Percentiles rank a stretch among this genome's conserved stretches.
These are phyloP conservation scores for Quercus robur DNA, from an alignment of 306 rosid species.

Conservation along the genomic window DNA sequence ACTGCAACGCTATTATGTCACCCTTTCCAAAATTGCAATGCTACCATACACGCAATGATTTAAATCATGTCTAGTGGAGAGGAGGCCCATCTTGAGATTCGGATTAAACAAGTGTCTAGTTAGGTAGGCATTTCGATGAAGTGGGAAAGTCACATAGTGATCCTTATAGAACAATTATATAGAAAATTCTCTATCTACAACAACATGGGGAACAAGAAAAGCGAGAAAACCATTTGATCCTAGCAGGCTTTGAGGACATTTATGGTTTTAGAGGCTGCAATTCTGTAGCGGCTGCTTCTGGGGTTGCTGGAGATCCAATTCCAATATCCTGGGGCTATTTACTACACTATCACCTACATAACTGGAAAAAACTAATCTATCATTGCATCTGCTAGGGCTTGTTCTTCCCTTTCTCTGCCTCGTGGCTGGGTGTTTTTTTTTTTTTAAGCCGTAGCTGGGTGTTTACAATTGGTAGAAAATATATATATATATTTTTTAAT, in stretches of 20 bases:
- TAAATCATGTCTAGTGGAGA: background rate
- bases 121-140: too few species aligned
- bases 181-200: constrained; percentile 16
- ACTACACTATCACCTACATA: constrained; percentile 39
- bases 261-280: background rate
- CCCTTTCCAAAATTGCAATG: too few species aligned
- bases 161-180: background rate
- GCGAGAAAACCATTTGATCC: constrained; percentile 22
- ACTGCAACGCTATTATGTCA: too few species aligned
- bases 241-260: constrained; percentile 6
- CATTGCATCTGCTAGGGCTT: background rate
- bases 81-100: background rate
- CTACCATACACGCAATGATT: background rate
- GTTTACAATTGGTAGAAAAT: too few species aligned
- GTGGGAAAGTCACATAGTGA: background rate
- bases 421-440: too few species aligned
- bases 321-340: constrained; percentile 15
- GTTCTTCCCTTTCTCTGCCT: too few species aligned
- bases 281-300: background rate
- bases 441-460: too few species aligned
- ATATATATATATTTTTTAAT: too few species aligned
- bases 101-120: too few species aligned
- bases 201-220: constrained; percentile 31
- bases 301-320: constrained; percentile 19
- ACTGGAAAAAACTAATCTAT: constrained; percentile 26